Percentiles rank a stretch among this genome's conserved stretches.
Conservation (phyloP, 495 filamentous ascomycete species). For the Monascus purpureus region DNA sequence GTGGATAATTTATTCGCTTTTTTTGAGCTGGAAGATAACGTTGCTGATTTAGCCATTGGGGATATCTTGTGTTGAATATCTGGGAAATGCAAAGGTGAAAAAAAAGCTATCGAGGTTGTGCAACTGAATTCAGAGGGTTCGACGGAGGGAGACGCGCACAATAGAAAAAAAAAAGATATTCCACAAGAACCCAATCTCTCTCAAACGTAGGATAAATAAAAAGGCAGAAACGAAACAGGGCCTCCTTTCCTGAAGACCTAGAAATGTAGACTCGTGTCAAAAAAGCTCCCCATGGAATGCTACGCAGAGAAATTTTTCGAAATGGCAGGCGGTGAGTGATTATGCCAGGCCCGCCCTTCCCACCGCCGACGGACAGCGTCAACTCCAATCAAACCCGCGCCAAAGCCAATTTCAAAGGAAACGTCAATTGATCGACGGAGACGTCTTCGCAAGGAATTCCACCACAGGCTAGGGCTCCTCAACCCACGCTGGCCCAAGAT, state of each 20-base stretch:
- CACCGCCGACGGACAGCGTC: constrained; percentile 17
- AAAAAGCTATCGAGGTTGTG: too few species aligned
- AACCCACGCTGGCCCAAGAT: constrained; percentile 23
- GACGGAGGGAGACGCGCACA: too few species aligned
- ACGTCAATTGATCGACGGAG: constrained; percentile 6
- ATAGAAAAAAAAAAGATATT: constrained; percentile 2
- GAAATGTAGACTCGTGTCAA: too few species aligned
- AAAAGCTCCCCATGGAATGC: too few species aligned
- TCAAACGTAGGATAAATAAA: too few species aligned
- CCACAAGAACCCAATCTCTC: constrained; percentile 6
- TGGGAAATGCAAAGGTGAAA: constrained; percentile 1
- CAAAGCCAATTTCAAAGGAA: constrained; percentile 5
- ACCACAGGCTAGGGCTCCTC: not conserved
- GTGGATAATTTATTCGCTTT: constrained; percentile 17
- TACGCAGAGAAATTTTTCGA: constrained; percentile 25
- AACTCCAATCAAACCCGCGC: constrained; percentile 11
- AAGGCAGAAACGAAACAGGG: too few species aligned
- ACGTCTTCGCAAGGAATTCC: too few species aligned
- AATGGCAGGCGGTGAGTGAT: constrained; percentile 29
- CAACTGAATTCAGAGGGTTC: too few species aligned
- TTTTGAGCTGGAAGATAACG: constrained; percentile 14
- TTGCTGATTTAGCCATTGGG: too few species aligned
- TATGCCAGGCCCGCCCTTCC: constrained; percentile 6
- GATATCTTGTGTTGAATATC: constrained; percentile 19
- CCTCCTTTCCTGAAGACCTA: too few species aligned